Evolutionary conservation across 306 rosid genomes (phyloP), one percentile per base, ranked within the genome.

Genomic region (Bauhinia variegata): DNA sequence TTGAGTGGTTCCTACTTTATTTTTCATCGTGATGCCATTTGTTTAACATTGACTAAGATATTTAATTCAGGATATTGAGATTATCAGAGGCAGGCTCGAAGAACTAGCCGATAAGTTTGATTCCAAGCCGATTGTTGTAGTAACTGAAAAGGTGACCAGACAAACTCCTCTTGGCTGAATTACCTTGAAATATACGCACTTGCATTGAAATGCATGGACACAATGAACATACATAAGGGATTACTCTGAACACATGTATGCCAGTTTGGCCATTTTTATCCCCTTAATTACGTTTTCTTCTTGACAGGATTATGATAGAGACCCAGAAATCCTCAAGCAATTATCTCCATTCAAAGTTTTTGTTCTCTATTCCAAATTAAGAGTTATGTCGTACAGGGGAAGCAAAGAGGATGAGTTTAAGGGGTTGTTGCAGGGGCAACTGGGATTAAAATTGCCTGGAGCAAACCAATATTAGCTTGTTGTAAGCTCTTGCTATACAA

Each of bases 251-350:
- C n/a, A n/a, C n/a, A n/a, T n/a, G n/a, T n/a, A n/a, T n/a, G n/a
- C n/a, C n/a, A n/a, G n/a, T 63, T 7, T 60, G 37, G 28, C n/a
- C 12, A 39, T 63, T 57, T 42, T 13, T 36, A 49, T 60, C 19
- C 60, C 32, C 33, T 46, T 33, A 8, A 33, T 28, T 46, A 60
- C 41, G 17, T 56, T 60, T 55, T 64, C 9, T 18, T 55, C 52
- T 54, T 72, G 8, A 46, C 91, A 92, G 96, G 98, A 87, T 80
- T 92, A 83, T 74, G 98, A 92, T 70, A 84, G 98, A 81, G 96
- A 88, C 64, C 82, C 84, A 0, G 77, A 73, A 67, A 80, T 84
- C 75, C 78, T 89, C 17, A 73, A 79, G 73, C 80, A 61, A 30
- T 60, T 93, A 60, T 46, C 76, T 80, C 95, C 89, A 33, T 84